A percentile compares a stretch with the other conserved stretches of the same genome.
phyloP scores from a whole-genome alignment of 176 grass and related monocot species.

The Ananas comosus region DNA sequence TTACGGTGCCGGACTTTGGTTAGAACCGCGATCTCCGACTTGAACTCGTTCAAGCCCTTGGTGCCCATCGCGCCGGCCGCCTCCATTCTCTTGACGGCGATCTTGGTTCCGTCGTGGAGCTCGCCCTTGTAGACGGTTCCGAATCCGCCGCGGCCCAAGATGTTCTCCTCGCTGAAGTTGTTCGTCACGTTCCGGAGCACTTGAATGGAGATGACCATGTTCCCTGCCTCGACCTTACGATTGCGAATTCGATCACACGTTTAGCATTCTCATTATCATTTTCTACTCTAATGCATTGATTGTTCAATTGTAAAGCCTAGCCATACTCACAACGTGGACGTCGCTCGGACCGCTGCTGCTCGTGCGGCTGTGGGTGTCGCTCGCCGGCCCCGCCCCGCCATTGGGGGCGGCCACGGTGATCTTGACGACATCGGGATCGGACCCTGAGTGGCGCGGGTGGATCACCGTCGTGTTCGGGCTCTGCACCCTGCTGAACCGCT shows the following conservation, averaged over 20 bases:
- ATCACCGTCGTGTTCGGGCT: slow-evolving; percentile 75
- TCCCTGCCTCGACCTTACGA: slow-evolving; percentile 45
- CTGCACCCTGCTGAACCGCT: slow-evolving; percentile 59
- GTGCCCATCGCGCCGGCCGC: slow-evolving; percentile 83
- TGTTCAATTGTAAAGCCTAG: too few species aligned
- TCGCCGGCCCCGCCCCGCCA: slow-evolving; percentile 27
- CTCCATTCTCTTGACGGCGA: slow-evolving; percentile 94
- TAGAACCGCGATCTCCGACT: slow-evolving; percentile 81
- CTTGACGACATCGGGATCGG: slow-evolving; percentile 74
- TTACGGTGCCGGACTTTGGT: slow-evolving; percentile 89
- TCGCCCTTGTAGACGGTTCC: slow-evolving; percentile 93
- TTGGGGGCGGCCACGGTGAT: slow-evolving; percentile 55
- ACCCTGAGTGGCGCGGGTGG: slow-evolving; percentile 64
- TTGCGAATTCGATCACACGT: too few species aligned
- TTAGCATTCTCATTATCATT: too few species aligned
- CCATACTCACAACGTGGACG: slow-evolving; percentile 41
- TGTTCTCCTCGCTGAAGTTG: slow-evolving; percentile 84
- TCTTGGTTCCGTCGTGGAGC: slow-evolving; percentile 91
- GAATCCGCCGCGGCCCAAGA: slow-evolving; percentile 79
- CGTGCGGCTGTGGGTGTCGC: slow-evolving; percentile 37
- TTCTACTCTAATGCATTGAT: too few species aligned
- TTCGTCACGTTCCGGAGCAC: slow-evolving; percentile 93
- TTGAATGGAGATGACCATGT: slow-evolving; percentile 97
- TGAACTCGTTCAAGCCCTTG: slow-evolving; percentile 90
- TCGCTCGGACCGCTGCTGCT: slow-evolving; percentile 45